Conservation (phyloP, 352 stramenopile genomes). For the Phytophthora pseudosyringae region DNA sequence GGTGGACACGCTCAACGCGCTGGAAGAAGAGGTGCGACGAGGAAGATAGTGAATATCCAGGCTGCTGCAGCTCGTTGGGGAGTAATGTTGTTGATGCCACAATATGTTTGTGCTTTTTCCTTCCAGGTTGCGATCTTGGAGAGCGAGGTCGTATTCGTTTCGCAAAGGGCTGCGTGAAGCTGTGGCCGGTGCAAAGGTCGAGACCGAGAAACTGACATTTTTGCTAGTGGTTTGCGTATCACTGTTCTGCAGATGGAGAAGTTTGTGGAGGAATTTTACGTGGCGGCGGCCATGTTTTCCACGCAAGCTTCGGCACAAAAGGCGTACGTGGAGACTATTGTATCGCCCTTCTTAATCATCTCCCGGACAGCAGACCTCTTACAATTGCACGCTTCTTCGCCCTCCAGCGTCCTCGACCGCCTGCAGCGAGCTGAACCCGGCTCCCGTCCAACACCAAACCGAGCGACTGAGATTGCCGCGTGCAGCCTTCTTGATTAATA, state of each 20-base stretch:
- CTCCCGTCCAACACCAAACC: background rate
- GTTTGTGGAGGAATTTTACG: constrained; percentile 71
- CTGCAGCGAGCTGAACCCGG: constrained; percentile 5
- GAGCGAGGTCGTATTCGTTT: constrained; percentile 21
- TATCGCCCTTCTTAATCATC: background rate
- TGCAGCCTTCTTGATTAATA: constrained; percentile 32
- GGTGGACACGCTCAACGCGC: constrained; percentile 32
- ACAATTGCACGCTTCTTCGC: background rate
- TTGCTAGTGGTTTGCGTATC: background rate
- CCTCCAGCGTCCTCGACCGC: constrained; percentile 16
- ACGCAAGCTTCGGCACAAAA: constrained; percentile 48
- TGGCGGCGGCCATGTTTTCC: constrained; percentile 56
- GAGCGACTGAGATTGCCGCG: background rate
- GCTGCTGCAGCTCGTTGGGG: background rate
- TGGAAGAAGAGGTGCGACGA: constrained; percentile 53
- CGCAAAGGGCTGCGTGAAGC: background rate
- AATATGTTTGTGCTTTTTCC: background rate
- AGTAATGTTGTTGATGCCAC: background rate
- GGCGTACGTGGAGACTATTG: constrained; percentile 34
- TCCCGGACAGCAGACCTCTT: background rate
- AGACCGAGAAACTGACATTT: constrained; percentile 2
- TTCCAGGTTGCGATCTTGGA: constrained; percentile 30
- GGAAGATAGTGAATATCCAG: constrained; percentile 7
- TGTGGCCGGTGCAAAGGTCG: no score
- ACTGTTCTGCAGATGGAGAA: constrained; percentile 49